Base-by-base conservation (phyloP, 345 rosid genomes). In the Toxicodendron radicans region DNA sequence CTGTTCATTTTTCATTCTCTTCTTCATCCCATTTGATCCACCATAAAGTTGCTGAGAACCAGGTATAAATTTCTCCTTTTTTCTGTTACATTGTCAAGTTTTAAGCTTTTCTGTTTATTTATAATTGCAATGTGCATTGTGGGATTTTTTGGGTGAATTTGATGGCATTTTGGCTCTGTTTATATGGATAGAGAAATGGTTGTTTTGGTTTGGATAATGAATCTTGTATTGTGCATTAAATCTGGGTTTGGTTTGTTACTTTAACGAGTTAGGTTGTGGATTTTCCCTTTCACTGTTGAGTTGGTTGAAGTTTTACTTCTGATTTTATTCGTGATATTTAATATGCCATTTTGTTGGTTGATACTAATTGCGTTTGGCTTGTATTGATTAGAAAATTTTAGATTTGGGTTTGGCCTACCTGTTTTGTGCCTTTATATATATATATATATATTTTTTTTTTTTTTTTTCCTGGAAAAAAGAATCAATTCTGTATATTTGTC, bases 11-110 rank as follows among this genome's bases (percentile, higher is more conserved):
- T 27, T 10, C 32, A 7, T 51, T 35, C 64, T 33, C 64, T 45
- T 66, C 51, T 33, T 49, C 3, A 59, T 45, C 49, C 7, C 58
- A 13, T 38, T 38, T 41, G 66, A 64, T 66, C 54, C 63, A 41
- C 72, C 71, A n/a, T 11, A 72, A 51, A 35, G 56, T 56, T 59
- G 51, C 77, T 48, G 20, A 13, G 30, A 13, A 27, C 57, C 69
- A 49, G 80, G 87, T 76, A 65, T 41, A 13, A 32, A 10, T 58
- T 76, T 64, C 14, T 35, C 49, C 11, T 7, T 27, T 10, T 41
- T 23, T 59, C 54, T 41, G 6, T 13, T 12, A 3, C 12, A 54
- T 69, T 52, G 33, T 32, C 46, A n/a, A 17, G 43, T 68, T 68
- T 3, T 30, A 11, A 8, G n/a, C 30, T 41, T 18, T 4, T 20